These are phyloP conservation scores for Melampsora americana DNA, from an alignment of 1,284 basidiomycete species.

Conservation along the genomic window DNA sequence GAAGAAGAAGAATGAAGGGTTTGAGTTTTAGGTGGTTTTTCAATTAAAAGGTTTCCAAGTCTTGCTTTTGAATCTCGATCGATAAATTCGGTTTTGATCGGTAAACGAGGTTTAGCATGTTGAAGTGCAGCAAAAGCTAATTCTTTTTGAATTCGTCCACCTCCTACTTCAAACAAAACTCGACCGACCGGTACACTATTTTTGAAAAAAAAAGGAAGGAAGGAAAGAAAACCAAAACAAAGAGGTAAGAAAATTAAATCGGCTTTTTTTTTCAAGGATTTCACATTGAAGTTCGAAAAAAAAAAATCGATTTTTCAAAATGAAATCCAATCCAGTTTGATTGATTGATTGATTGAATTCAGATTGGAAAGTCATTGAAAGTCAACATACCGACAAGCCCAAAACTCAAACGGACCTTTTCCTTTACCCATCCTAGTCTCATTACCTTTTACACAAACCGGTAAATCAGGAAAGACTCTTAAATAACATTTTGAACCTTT, in stretches of 20 bases:
- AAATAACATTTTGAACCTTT: conserved; percentile 37
- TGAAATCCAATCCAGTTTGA: no score
- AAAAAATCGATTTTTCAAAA: no score
- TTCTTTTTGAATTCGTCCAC: conserved; percentile 38
- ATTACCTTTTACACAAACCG: conserved; percentile 44
- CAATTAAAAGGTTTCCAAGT: conserved; percentile 15
- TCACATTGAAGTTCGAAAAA: no score
- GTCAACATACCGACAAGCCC: conserved; percentile 35
- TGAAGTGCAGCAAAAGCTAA: conserved; percentile 39
- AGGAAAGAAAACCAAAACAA: no score
- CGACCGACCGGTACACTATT: conserved; percentile 33
- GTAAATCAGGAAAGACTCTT: conserved; percentile 39
- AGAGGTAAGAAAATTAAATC: no score
- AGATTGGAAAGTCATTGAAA: no score
- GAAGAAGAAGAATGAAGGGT: no score
- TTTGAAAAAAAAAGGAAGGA: no score
- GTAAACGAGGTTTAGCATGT: conserved; percentile 43
- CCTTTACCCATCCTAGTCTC: conserved; percentile 44
- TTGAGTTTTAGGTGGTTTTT: no score
- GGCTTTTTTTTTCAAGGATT: no score
- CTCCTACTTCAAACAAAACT: conserved; percentile 39
- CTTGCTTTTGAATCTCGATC: conserved; percentile 21
- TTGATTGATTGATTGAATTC: no score
- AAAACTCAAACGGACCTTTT: conserved; percentile 43
- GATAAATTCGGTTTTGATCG: conserved; percentile 33